Percentiles rank a stretch among this genome's conserved stretches.
These are phyloP conservation scores for Mortierella sp. DNA, from an alignment of 371 early-diverging fungal species.

Conservation along the genomic window DNA sequence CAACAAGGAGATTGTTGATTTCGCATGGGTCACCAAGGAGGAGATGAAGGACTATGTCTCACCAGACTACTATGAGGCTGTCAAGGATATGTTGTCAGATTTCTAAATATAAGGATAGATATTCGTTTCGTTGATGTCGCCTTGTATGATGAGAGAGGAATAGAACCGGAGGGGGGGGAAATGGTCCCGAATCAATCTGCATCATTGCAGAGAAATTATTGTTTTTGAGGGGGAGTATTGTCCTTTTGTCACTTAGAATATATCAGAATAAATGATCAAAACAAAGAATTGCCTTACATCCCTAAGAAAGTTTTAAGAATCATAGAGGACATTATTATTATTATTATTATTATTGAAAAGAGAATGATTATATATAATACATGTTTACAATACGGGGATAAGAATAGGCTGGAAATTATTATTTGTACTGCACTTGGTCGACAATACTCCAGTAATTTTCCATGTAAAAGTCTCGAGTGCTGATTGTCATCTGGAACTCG, in stretches of 20 bases:
- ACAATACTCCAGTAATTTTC: constrained; percentile 44
- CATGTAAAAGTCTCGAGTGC: constrained; percentile 41
- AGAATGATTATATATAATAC: neutral
- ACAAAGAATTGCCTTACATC: no score
- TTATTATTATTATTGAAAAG: no score
- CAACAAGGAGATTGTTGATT: constrained; percentile 73
- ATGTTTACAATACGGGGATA: neutral
- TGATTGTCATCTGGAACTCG: constrained; percentile 33
- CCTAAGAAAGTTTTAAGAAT: neutral
- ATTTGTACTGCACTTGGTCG: constrained; percentile 32
- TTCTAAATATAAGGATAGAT: constrained; percentile 53
- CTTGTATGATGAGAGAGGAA: neutral
- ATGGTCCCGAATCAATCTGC: neutral
- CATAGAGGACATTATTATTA: no score
- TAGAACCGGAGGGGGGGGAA: neutral
- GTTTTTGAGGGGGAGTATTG: neutral
- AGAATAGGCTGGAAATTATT: neutral
- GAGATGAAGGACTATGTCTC: constrained; percentile 75
- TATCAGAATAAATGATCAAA: neutral
- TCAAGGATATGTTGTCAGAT: constrained; percentile 82
- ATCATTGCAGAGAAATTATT: neutral
- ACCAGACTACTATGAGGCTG: constrained; percentile 78
- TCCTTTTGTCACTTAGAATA: constrained; percentile 16
- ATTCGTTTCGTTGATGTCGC: neutral
- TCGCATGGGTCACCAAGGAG: constrained; percentile 88